Conservation (phyloP, 2,329 filamentous ascomycete genomes). For the Dothiorella sarmentorum region DNA sequence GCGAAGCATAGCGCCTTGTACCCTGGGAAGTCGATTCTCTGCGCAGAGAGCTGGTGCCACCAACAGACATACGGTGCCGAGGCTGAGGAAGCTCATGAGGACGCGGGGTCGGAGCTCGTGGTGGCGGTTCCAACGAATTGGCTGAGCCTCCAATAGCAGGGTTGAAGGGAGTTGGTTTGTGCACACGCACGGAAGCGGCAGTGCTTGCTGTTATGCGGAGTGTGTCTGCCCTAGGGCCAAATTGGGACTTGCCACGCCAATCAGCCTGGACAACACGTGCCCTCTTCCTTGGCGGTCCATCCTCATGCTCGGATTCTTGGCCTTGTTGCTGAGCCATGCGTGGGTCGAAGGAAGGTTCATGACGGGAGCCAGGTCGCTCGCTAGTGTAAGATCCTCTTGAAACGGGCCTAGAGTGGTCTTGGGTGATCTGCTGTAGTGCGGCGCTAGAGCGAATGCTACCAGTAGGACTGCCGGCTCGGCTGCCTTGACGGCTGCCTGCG, state of each 20-base stretch:
- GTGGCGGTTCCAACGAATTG: constrained; percentile 65
- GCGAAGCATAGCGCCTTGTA: constrained; percentile 30
- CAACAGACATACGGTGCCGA: constrained; percentile 22
- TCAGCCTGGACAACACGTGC: constrained; percentile 73
- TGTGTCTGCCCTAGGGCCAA: constrained; percentile 73
- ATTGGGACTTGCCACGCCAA: constrained; percentile 66
- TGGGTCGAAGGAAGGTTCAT: background rate
- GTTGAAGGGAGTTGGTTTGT: constrained; percentile 65
- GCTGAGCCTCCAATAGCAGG: constrained; percentile 44
- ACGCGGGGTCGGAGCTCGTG: constrained; percentile 73
- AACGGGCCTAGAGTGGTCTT: constrained; percentile 34
- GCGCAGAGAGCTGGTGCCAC: constrained; percentile 51
- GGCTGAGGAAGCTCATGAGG: constrained; percentile 48
- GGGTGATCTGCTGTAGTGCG: constrained; percentile 30
- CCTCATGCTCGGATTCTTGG: constrained; percentile 37
- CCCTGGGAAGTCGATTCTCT: constrained; percentile 56
- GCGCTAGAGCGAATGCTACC: constrained; percentile 38
- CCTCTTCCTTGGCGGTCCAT: constrained; percentile 67
- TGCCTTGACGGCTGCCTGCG: constrained; percentile 30
- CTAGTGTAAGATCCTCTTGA: constrained; percentile 39
- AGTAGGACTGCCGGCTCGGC: constrained; percentile 45
- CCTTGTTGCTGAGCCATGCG: constrained; percentile 21
- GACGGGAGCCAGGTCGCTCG: constrained; percentile 22
- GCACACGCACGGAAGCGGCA: constrained; percentile 78
- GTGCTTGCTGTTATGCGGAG: constrained; percentile 88